Base-by-base conservation (phyloP, 2,329 filamentous ascomycete species). In the Botrytis fragariae region DNA sequence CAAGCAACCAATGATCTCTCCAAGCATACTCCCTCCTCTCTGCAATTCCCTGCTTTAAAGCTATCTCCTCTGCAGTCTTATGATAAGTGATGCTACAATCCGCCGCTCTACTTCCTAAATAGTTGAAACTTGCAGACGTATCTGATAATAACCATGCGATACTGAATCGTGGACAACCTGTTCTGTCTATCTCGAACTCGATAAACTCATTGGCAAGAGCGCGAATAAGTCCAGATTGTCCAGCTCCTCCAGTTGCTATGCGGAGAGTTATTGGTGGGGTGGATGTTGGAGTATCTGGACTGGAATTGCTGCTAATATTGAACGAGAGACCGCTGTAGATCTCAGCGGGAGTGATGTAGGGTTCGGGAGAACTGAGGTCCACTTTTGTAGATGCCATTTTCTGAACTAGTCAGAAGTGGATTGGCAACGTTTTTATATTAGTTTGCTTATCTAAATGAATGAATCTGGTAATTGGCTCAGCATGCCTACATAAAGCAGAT, bases 81-180 rank as follows among this genome's bases (percentile, higher is more conserved):
- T 81, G 81, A 79, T 86, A 86, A 0, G 85, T 86, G 69, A 86
- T 86, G 6, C 82, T 84, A 0, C 85, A 79, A 68, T 86, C 84
- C 37, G 83, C 79, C 37, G 79, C 79, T 25, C 82, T 81, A 2
- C 78, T 77, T 69, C 82, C 79, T 32, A 86, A 81, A 71, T 84
- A 82, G 71, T 84, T 81, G 75, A 86, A 86, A 32, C 81, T 83
- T 71, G 83, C 82, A 0, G 83, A 84, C 0, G 84, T 86, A 73
- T 86, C 84, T 51, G 82, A 83, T 61, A 82, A 82, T 69, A 84
- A 82, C 84, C 85, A 86, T 32, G 81, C 84, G 9, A 86, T 81
- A 18, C 79, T 78, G 78, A 86, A 86, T 0, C 81, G 80, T 2
- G 76, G 12, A 8, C 76, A 76, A 44, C 79, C 79, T 37, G 79